A percentile compares a stretch with the other conserved stretches of the same genome.
These are phyloP conservation scores for Asterionellopsis glacialis DNA, from an alignment of 108 stramenopile genomes.

Conservation along the genomic window DNA sequence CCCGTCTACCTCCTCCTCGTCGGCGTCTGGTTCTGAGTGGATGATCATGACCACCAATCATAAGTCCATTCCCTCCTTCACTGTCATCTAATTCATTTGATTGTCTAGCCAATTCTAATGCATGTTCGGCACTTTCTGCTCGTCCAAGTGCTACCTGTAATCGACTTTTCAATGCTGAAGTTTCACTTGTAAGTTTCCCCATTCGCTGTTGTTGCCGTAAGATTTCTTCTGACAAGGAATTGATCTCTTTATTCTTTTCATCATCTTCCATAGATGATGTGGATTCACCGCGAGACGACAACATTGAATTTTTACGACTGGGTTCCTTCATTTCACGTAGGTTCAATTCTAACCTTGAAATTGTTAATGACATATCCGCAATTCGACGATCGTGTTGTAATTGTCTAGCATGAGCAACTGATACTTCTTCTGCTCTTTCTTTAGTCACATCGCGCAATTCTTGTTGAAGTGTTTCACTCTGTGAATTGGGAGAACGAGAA, in stretches of 20 bases:
- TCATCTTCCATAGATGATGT: constrained; percentile 12
- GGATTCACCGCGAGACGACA: neutral
- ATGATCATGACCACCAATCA: neutral
- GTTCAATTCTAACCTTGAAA: constrained; percentile 41
- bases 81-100: constrained; percentile 14
- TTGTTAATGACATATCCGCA: constrained; percentile 48
- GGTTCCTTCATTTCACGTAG: constrained; percentile 17
- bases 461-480: constrained; percentile 45
- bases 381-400: constrained; percentile 60
- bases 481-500: too few relatives aligned
- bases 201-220: constrained; percentile 61
- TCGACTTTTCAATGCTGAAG: constrained; percentile 58
- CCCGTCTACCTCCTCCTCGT: constrained; percentile 12
- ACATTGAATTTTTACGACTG: too few relatives aligned
- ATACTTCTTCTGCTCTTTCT: constrained; percentile 66
- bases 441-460: constrained; percentile 64
- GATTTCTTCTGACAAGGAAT: constrained; percentile 65
- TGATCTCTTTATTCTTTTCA: constrained; percentile 49
- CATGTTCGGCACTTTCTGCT: constrained; percentile 55
- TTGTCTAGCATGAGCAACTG: constrained; percentile 41
- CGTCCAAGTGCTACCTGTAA: constrained; percentile 51
- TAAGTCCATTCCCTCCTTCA: constrained; percentile 11
- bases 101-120: constrained; percentile 17
- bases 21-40: constrained; percentile 5
- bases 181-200: constrained; percentile 40